Evolutionary conservation across 495 filamentous ascomycete genomes (phyloP), one percentile per base, ranked within the genome.

Genomic region (Chlorociboria aeruginascens): DNA sequence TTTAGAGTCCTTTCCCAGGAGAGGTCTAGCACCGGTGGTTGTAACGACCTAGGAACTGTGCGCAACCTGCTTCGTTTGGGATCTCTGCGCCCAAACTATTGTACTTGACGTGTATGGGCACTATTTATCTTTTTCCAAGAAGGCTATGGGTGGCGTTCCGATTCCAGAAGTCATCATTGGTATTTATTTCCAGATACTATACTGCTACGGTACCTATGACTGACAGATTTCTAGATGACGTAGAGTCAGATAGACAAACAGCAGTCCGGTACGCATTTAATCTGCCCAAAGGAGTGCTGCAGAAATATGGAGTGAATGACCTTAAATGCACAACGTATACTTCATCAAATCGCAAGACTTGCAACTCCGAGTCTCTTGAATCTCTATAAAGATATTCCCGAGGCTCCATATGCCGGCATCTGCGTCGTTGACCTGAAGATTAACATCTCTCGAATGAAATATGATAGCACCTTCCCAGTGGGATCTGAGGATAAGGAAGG

Each of bases 281-380:
- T 17, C 17, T 48, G 8, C 39, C 53, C 3, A 16, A 53, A 12
- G 32, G 14, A 7, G 12, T 38, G 1, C 51, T 53, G 25, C 38
- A 32, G 1, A 34, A 20, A 12, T 49, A 50, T 32, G 16, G 34
- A 29, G 6, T 13, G 16, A 20, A 30, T 6, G 29, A 39, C 12
- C 8, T 37, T 3, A 13, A 29, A 11, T 54, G 51, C 28, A 40
- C 10, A 0, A 13, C 8, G 0, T 9, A 9, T 6, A 8, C 13
- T 7, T 14, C 14, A 11, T 30, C 42, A 11, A 12, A 28, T 3
- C 6, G 25, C 10, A n/a, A 37, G 14, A 31, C 40, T 8, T 58
- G 56, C 37, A 52, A 58, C 29, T 30, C 56, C 3, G 41, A 50
- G 36, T 1, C 53, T 7, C 49, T 58, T 0, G 56, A 50, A 8